Evolutionary conservation across 2,329 filamentous ascomycete genomes (phyloP).

Genomic region (Pleurostoma richardsiae): DNA sequence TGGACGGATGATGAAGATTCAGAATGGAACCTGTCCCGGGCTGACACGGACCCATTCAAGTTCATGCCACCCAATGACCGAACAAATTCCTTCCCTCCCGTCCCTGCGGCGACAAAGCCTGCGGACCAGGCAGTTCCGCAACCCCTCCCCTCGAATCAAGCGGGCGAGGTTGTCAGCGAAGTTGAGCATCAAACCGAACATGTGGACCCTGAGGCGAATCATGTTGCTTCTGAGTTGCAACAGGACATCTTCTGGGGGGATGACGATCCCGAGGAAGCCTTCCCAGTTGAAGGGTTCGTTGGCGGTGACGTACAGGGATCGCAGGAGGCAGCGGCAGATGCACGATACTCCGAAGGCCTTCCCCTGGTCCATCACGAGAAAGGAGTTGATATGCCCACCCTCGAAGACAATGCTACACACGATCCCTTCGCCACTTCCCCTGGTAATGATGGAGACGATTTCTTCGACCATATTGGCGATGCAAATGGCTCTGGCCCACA

Average conservation of each 20-base stretch:
- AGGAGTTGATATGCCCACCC: constrained; percentile 14
- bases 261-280: constrained; percentile 11
- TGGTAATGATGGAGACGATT: constrained; percentile 49
- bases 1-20: constrained; percentile 51
- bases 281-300: constrained; percentile 26
- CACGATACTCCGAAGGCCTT: constrained; percentile 65
- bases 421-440: constrained; percentile 36
- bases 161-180: constrained; percentile 47
- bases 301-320: constrained; percentile 36
- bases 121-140: constrained; percentile 25
- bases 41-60: constrained; percentile 53
- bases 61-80: constrained; percentile 53
- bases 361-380: constrained; percentile 49
- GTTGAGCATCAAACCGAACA: constrained; percentile 42
- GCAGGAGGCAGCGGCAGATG: constrained; percentile 41
- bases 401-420: constrained; percentile 9
- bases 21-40: constrained; percentile 50
- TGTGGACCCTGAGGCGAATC: constrained; percentile 29
- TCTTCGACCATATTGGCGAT: constrained; percentile 51
- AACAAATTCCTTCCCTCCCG: constrained; percentile 59
- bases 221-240: constrained; percentile 5
- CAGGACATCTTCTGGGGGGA: constrained; percentile 9
- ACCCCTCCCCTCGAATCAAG: constrained; percentile 43
- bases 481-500: constrained; percentile 20
- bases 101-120: constrained; percentile 35